Evolutionary conservation across 2,329 filamentous ascomycete genomes (phyloP), one percentile per base, ranked within the genome.

Genomic region (Xylaria polymorpha): DNA sequence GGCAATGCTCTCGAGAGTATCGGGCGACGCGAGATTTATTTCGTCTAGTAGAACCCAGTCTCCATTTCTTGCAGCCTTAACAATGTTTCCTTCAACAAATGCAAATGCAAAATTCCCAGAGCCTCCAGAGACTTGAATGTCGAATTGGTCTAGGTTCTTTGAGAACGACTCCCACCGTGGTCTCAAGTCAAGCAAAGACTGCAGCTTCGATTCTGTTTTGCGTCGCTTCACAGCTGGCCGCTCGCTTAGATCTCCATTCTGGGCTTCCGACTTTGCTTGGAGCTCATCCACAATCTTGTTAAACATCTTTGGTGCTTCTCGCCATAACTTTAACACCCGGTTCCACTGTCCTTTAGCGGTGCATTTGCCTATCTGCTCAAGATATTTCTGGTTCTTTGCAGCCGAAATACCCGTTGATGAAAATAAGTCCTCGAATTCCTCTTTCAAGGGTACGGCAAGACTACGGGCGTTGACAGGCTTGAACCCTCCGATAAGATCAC

Each of bases 31-130:
- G 70, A 99, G 83, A 78, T 99, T 99, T 76, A 99, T 97, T 80
- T 99, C 96, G 78, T 99, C 96, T 32, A 98, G 86, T 20, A 99
- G 86, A 35, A 99, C 92, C 96, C 96, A 99, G 79, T 98, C 94
- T 8, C 96, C 96, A 77, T 98, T 97, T 48, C 95, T 88, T 29
- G 95, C 90, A n/a, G 97, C 96, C 81, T 97, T 97, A 66, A 99
- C 92, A 71, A 99, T 92, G 75, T 97, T 97, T 71, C 96, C 95
- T 80, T 99, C 96, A 0, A 98, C 88, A 77, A 99, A 99, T 0
- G 93, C 93, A 80, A 99, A 99, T 0, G 95, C 94, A 79, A 98
- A 97, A 1, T 86, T 87, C 74, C 93, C 87, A 44, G 90, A 88
- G 64, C 93, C 86, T 75, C 91, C 88, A 63, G 91, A 85, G 65